Evolutionary conservation across 164 flowering plant genomes (phyloP), one percentile per base, ranked within the genome.

Genomic region (Stephania yunnanensis): DNA sequence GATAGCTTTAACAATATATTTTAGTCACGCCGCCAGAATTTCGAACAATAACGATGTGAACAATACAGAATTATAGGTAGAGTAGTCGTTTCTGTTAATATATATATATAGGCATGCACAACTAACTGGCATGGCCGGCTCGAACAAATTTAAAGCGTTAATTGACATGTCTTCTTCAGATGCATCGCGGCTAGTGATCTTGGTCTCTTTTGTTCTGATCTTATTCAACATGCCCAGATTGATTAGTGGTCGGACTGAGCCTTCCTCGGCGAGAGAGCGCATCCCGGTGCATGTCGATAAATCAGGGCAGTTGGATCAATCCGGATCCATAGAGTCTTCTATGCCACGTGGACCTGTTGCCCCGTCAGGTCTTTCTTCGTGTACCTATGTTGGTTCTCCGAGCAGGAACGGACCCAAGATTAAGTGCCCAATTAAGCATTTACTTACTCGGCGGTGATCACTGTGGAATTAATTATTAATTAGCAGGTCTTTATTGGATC

Each of bases 351-450:
- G 68, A 11, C 68, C 68, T 1, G 65, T 73, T 19, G n/a, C 75
- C 44, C 75, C 68, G 5, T 64, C 75, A 6, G 75, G 68, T n/a
- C 75, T 68, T 12, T 73, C 75, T n/a, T 55, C 68, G 0, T 73
- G 75, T 31, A 73, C 75, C 3, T 36, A 44, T 44, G 45, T 73
- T 63, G 45, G 75, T 48, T 58, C 68, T 8, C 25, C 50, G 25
- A 30, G 52, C n/a, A 13, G 65, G 52, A 61, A 12, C 44, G 11
- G 50, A 19, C 20, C 10, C n/a, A 73, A 73, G 22, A 73, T 36
- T 36, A 36, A 73, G 52, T 73, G 75, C 53, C 68, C 75, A 13
- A 72, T 72, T 68, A 72, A 72, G 68, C 44, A 22, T 36, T 36
- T 36, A 36, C 42, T 36, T 36, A 36, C 42, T 2, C 42, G 42